Evolutionary conservation across 139 green algal genomes (phyloP), one percentile per base, ranked within the genome.

Genomic region (Monoraphidium neglectum): DNA sequence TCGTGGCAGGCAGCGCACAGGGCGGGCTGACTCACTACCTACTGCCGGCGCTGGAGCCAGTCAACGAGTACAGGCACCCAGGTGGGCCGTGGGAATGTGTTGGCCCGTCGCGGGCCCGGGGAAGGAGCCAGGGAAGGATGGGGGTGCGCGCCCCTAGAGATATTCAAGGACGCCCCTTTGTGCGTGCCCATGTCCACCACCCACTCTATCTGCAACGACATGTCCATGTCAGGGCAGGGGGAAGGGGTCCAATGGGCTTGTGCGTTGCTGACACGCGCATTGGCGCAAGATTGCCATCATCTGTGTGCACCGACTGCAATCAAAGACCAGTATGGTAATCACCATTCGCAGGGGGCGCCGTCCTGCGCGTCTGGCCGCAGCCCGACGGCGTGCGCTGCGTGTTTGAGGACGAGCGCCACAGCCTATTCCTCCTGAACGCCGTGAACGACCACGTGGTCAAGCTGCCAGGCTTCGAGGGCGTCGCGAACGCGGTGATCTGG

Each of bases 1-100:
- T 95, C 13, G 77, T 94, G 24, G 85, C 78, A 3, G 88, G 87
- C 56, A 88, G 75, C 23, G 73, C 63, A 0, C 30, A 35, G 32
- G 89, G 91, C 35, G 84, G 33, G 2, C 65, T 95, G 26, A 57
- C 64, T 21, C 94, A 92, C 85, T 93, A 90, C 71, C 68, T 84
- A 23, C 62, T 66, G 30, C 82, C 77, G 18, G 33, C 40, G 46
- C 51, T 83, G 65, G 78, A 77, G 18, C 77, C 79, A 16, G 70
- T 94, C 13, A 93, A 92, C 71, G 85, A 96, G 77, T 96, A 84
- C 75, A 77, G 76, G 1, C 90, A 94, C 74, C 78, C 46, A 47
- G 77, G 82, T 86, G 72, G 63, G 75, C 16, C 23, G 33, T 28
- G 38, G 16, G 13, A 8, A 35, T 4, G 28, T n/a, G n/a, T n/a